Conservation (phyloP, 257 asterid species). For the Cordia subcordata region DNA sequence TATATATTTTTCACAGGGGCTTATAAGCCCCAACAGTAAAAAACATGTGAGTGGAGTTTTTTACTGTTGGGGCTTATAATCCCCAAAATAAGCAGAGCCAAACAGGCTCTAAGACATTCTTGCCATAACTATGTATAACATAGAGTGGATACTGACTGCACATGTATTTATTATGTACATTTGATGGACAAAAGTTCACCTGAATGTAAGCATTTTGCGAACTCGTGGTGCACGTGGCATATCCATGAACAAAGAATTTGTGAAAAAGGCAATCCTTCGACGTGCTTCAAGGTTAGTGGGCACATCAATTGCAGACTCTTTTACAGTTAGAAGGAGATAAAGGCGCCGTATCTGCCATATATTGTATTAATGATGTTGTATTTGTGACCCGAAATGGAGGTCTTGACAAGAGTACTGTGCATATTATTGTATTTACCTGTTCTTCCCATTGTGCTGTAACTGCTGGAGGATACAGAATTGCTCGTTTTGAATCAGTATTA, state of each 20-base stretch:
- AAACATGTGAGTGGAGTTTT: no score
- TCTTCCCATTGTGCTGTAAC: slow-evolving; percentile 95
- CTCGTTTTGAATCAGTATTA: slow-evolving; percentile 35
- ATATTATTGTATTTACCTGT: slow-evolving; percentile 43
- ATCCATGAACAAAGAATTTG: slow-evolving; percentile 93
- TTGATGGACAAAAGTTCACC: slow-evolving; percentile 27
- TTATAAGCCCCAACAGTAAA: no score
- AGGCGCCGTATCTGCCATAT: slow-evolving; percentile 79
- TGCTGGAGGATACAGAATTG: slow-evolving; percentile 75
- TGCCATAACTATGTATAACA: no score
- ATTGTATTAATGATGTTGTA: neutral
- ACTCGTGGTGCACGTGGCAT: slow-evolving; percentile 99
- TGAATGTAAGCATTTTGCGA: slow-evolving; percentile 96
- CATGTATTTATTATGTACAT: no score
- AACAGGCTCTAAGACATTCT: no score
- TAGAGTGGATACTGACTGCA: no score
- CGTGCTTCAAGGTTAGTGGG: slow-evolving; percentile 98
- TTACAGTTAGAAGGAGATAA: slow-evolving; percentile 88
- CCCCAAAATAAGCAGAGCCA: no score
- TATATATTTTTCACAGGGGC: no score
- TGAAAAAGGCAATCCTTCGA: slow-evolving; percentile 81
- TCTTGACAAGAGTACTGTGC: neutral
- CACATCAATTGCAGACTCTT: slow-evolving; percentile 88
- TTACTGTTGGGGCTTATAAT: no score
- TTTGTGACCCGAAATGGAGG: neutral